Evolutionary conservation across 371 early-diverging fungal species (phyloP).

Genomic region (Cokeromyces recurvatus): DNA sequence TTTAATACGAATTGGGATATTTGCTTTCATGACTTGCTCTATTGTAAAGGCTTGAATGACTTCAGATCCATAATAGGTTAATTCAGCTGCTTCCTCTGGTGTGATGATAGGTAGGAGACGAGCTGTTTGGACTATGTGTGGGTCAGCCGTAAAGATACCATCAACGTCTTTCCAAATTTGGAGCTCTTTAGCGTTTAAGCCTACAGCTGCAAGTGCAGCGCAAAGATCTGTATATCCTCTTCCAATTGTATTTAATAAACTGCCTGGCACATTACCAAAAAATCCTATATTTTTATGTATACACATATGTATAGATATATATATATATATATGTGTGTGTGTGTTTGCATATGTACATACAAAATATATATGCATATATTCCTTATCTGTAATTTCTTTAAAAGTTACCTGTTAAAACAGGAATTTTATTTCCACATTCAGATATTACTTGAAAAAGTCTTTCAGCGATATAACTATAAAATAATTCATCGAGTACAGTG

Average conservation of each 20-base stretch:
- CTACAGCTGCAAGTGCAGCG: conserved; percentile 94
- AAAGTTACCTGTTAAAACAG: conserved; percentile 77
- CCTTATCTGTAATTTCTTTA: no score
- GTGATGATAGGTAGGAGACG: conserved; percentile 85
- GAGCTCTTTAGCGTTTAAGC: conserved; percentile 77
- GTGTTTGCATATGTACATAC: no score
- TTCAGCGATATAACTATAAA: conserved; percentile 84
- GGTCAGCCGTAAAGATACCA: conserved; percentile 98
- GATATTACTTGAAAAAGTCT: conserved; percentile 59
- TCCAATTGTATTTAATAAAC: conserved; percentile 87
- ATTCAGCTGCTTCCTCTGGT: conserved; percentile 98
- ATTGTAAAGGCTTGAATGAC: conserved; percentile 99
- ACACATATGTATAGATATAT: no score
- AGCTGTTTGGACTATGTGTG: conserved; percentile 91
- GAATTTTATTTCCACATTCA: conserved; percentile 62
- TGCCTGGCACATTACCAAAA: conserved; percentile 94
- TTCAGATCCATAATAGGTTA: conserved; percentile 96
- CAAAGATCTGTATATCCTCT: conserved; percentile 98
- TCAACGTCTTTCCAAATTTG: conserved; percentile 99
- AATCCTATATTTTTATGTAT: no score
- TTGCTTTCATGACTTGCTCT: conserved; percentile 94
- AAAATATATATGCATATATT: no score
- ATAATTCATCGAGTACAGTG: conserved; percentile 72
- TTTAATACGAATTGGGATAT: conserved; percentile 96
- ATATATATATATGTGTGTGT: no score